phyloP scores from a whole-genome alignment of 129 eudicot genomes.

The Flaveria robusta region DNA sequence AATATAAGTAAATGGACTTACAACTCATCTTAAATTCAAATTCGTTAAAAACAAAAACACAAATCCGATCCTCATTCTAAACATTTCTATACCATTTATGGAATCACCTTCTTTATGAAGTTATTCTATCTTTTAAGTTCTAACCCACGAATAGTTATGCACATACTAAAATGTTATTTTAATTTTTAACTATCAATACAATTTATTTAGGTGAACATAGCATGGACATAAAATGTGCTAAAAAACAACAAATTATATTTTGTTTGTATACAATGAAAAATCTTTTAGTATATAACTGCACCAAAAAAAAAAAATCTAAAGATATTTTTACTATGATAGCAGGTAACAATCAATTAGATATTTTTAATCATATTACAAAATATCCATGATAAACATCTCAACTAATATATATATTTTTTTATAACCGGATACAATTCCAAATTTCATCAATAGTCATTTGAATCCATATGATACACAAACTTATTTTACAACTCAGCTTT shows the following conservation, averaged over 20 bases:
- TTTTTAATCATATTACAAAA: background rate
- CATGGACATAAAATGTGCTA: background rate
- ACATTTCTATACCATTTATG: background rate
- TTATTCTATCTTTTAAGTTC: background rate
- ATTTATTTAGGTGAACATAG: background rate
- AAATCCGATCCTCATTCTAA: background rate
- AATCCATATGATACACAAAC: background rate
- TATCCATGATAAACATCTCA: too few relatives aligned
- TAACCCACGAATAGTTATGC: background rate
- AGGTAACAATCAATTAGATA: background rate
- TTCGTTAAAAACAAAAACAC: background rate
- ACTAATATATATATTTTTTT: too few relatives aligned
- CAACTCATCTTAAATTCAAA: conserved; percentile 1
- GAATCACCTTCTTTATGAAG: background rate
- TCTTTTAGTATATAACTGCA: background rate
- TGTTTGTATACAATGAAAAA: background rate
- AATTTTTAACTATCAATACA: background rate
- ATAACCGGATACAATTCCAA: too few relatives aligned
- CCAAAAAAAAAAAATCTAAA: background rate
- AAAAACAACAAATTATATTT: background rate
- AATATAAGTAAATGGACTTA: background rate
- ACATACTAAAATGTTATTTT: background rate
- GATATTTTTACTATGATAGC: background rate
- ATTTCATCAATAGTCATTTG: background rate
- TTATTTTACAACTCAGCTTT: background rate